Evolutionary conservation across 345 rosid genomes (phyloP), one percentile per base, ranked within the genome.

Genomic region (Rhodamnia argentea): DNA sequence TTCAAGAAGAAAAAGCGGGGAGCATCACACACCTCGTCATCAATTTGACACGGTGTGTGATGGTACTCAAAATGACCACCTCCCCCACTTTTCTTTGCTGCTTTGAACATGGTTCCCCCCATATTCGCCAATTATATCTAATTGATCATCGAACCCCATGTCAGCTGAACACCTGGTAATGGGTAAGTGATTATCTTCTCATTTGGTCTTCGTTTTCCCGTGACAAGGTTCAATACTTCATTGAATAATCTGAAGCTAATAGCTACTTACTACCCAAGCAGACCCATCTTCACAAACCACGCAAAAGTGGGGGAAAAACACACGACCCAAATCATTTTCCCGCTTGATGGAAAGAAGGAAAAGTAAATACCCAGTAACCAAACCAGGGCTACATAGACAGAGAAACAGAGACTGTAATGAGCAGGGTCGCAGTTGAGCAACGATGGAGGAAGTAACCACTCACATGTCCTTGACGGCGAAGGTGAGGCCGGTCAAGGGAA

Each of bases 401-500:
- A 32, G 82, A 26, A 85, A 75, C 53, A 37, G 1, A 70, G 81
- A 11, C 76, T 20, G 22, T 10, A 70, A 37, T 70, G 13, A 70
- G 37, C 47, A 7, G 26, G 24, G 47, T 70, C 78, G 24, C 47
- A 0, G 13, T 32, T 23, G 78, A 37, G 13, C 37, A 18, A 84
- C 51, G 24, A 84, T 7, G 27, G 52, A 52, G 86, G 29, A 75
- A 24, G 56, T 15, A 20, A 44, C 44, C 62, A 87, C 94, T 82
- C 84, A 96, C 99, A 97, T 94, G 89, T 97, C 99, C 91, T 97
- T 96, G 26, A 96, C 89, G 54, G 98, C 96, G 90, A 96, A 97
- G 56, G 94, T 90, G 87, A 96, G 94, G 86, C 91, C 96, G 57
- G 84, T 89, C 44, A 96, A 88, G 52, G 98, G 93, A 75, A 89